Evolutionary conservation across 192 early-diverging fungal genomes (phyloP), one percentile per base, ranked within the genome.

Genomic region (Podila horticola): DNA sequence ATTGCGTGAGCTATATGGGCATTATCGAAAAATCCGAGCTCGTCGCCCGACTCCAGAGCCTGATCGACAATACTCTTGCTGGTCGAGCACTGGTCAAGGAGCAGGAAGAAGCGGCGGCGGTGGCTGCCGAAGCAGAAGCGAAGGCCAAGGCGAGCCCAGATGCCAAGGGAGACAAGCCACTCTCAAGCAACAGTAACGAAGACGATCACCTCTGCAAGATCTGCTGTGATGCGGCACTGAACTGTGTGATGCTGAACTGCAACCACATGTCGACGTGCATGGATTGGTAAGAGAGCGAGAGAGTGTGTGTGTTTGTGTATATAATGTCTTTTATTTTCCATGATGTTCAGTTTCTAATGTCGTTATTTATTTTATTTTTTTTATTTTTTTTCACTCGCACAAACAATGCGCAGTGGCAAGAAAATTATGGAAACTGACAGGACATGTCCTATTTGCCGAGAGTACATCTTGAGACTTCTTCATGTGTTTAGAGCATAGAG

Each of bases 191-290:
- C 3, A 34, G 19, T 20, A 28, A 31, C 7, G 64, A 60, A 19
- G 92, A 93, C 45, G 90, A 93, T n/a, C 72, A 85, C 17, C 60
- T 91, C 49, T 96, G 94, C 84, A 91, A 91, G 79, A 92, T 96
- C 45, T 96, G 95, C 73, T 94, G 86, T 86, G 94, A 95, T 69
- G 87, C 85, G 9, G 83, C 85, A 22, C 88, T 92, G 65, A 95
- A 96, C 82, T 92, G 92, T 76, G 93, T 95, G 7, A 92, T 95
- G 76, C 83, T 95, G 52, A 91, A 94, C 69, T 96, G 95, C 72
- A 91, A 92, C 28, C 95, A 96, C 75, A 87, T 95, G 89, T 89
- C 90, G 19, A 92, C 93, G 30, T 96, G 93, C 60, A 88, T 93
- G 73, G 92, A 92, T 36, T 95, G 76, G 76, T 79, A 79, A 57